Evolutionary conservation across 495 filamentous ascomycete species (phyloP), one percentile per base, ranked within the genome.

Genomic region (Podospora tetraspora): DNA sequence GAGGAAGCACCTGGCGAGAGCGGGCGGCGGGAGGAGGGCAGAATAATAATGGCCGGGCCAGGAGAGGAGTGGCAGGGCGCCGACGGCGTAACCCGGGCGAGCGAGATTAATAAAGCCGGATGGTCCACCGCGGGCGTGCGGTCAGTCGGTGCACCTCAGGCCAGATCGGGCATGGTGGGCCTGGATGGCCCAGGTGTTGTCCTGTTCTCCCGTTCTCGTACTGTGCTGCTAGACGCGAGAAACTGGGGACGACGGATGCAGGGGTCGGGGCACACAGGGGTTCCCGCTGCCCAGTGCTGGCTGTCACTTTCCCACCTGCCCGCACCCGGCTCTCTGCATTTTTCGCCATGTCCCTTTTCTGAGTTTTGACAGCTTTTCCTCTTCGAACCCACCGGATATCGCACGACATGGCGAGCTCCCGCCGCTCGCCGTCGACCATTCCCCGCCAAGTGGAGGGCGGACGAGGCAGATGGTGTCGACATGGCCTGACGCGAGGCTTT

Each of bases 61-160:
- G 29, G 29, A 30, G 66, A 67, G 4, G 5, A 23, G 61, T 61
- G 66, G 70, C 63, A 72, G 69, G 3, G 57, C 60, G 57, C 37
- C n/a, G 68, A 19, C 52, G 30, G 64, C 68, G 56, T 21, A 68
- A 64, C 56, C 65, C 58, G 73, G 70, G 61, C 69, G 73, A 72
- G 73, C 68, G 73, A 75, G 73, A 75, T 77, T 75, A 77, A 70
- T 75, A 72, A 69, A 66, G 52, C 43, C 62, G 67, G 62, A 29
- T 56, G 66, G 66, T 69, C 67, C 30, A 63, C 67, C 32, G 57
- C 63, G 57, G 43, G 43, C 43, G 52, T 56, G 63, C 24, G 52
- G 32, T 66, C 68, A 62, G 69, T 70, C 68, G 66, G 61, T 64
- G 62, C 24, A 59, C 21, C 63, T 70, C 22, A 69, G 61, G 73